Percentiles rank a stretch among this genome's conserved stretches.
Conservation (phyloP, 768 basidiomycete genomes). For the Sporobolomyces phaffii region DNA sequence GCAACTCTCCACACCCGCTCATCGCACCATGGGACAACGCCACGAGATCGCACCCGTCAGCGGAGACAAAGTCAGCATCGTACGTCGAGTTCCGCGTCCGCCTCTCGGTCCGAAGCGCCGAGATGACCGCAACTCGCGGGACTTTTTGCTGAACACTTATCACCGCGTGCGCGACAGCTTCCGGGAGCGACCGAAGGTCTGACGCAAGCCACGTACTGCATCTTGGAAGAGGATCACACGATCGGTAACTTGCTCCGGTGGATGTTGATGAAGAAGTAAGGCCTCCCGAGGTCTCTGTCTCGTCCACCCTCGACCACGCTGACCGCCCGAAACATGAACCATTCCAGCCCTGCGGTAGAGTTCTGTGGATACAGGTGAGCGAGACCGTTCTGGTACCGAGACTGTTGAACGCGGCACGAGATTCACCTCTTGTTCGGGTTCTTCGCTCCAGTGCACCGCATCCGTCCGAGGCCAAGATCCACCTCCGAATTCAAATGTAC, state of each 20-base stretch:
- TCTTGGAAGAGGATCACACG: constrained; percentile 90
- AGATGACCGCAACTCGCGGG: background rate
- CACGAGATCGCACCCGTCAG: constrained; percentile 23
- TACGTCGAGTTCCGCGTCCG: background rate
- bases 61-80: constrained; percentile 30
- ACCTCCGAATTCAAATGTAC: constrained; percentile 99
- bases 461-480: constrained; percentile 93
- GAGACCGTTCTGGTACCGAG: background rate
- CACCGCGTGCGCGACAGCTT: constrained; percentile 53
- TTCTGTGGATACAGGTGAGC: constrained; percentile 92
- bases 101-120: background rate
- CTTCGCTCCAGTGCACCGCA: constrained; percentile 64
- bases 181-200: constrained; percentile 73
- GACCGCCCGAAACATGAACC: background rate
- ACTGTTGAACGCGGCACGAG: background rate
- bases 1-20: background rate
- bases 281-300: constrained; percentile 12
- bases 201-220: constrained; percentile 83
- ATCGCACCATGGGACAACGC: constrained; percentile 5
- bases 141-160: background rate
- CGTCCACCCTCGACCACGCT: too few species aligned
- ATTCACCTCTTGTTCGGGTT: background rate
- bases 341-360: constrained; percentile 79
- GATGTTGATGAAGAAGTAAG: constrained; percentile 99
- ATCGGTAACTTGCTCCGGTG: constrained; percentile 89